A percentile compares a stretch with the other conserved stretches of the same genome.
Conservation (phyloP, 2,329 filamentous ascomycete species). For the Teratosphaeria epicoccoides region DNA sequence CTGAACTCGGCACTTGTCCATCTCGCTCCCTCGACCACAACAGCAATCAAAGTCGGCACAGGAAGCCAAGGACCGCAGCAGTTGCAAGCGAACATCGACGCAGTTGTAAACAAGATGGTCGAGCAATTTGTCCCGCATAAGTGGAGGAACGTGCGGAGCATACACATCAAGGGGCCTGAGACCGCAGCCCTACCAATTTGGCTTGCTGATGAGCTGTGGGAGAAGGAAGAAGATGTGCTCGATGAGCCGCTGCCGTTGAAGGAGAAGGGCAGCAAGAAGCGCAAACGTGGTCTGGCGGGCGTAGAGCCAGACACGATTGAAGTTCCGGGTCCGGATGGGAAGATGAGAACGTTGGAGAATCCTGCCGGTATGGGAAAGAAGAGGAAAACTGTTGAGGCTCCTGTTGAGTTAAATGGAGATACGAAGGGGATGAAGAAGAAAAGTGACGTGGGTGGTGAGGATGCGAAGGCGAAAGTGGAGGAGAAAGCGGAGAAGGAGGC, state of each 20-base stretch:
- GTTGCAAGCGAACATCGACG: constrained; percentile 68
- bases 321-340: constrained; percentile 23
- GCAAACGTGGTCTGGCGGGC: constrained; percentile 20
- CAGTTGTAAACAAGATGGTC: constrained; percentile 57
- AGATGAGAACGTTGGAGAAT: constrained; percentile 23
- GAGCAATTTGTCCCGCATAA: constrained; percentile 74
- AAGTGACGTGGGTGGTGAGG: constrained; percentile 13
- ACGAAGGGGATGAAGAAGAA: constrained; percentile 21
- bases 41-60: constrained; percentile 67
- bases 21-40: constrained; percentile 67
- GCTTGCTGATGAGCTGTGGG: constrained; percentile 85
- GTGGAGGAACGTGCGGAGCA: constrained; percentile 72
- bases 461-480: constrained; percentile 10
- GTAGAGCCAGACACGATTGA: constrained; percentile 19
- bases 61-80: constrained; percentile 65
- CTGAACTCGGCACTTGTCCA: constrained; percentile 68
- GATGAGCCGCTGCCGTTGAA: constrained; percentile 33
- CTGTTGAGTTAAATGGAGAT: constrained; percentile 5
- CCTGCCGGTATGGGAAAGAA: constrained; percentile 10
- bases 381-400: background rate
- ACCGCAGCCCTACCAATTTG: constrained; percentile 89
- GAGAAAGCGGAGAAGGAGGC: constrained; percentile 19
- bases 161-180: constrained; percentile 85
- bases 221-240: constrained; percentile 64
- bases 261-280: constrained; percentile 20